Evolutionary conservation across 1,284 basidiomycete species (phyloP).

Genomic region (Flammula alnicola): DNA sequence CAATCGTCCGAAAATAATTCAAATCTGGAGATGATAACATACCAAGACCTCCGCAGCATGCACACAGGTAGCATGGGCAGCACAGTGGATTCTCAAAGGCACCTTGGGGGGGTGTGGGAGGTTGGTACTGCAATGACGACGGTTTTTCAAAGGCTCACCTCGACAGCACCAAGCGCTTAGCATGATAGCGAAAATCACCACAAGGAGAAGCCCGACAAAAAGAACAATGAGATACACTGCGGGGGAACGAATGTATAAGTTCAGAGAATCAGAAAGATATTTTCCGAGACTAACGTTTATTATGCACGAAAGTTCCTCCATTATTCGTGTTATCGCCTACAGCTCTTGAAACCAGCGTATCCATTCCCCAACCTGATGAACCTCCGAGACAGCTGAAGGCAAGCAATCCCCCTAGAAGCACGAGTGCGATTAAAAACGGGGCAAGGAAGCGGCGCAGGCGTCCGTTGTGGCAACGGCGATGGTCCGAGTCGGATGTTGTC

Average conservation of each 20-base stretch:
- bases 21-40: conserved; percentile 25
- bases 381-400: conserved; percentile 35
- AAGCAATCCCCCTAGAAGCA: conserved; percentile 35
- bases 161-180: conserved; percentile 64
- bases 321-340: conserved; percentile 20
- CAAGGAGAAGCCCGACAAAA: conserved; percentile 58
- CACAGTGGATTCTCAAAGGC: conserved; percentile 62
- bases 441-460: conserved; percentile 40
- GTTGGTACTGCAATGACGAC: background rate
- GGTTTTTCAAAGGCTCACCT: conserved; percentile 35
- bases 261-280: background rate
- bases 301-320: conserved; percentile 36
- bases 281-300: conserved; percentile 19
- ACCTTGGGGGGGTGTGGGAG: conserved; percentile 35
- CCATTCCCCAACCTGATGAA: conserved; percentile 25
- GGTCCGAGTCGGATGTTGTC: conserved; percentile 5
- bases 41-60: conserved; percentile 69
- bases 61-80: conserved; percentile 68
- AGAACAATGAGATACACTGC: conserved; percentile 58
- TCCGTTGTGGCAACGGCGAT: conserved; percentile 38
- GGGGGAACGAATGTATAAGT: background rate
- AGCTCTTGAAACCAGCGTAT: conserved; percentile 38
- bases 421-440: conserved; percentile 34
- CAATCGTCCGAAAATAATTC: background rate
- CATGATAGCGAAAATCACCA: conserved; percentile 54